Evolutionary conservation across 2,329 filamentous ascomycete genomes (phyloP).

Genomic region (Scytalidium lignicola): DNA sequence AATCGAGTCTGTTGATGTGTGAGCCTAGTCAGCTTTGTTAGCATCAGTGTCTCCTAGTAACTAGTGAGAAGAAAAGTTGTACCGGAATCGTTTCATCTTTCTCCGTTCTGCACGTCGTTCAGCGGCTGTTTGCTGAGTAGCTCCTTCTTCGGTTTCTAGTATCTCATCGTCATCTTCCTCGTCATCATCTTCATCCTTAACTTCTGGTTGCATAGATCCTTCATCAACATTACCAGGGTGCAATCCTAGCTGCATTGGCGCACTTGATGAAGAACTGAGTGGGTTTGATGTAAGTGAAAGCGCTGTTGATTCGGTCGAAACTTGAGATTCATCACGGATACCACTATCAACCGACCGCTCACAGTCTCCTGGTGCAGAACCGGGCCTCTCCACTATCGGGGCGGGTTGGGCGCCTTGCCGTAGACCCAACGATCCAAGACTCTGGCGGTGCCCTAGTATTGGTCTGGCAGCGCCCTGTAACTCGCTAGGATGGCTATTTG

Average conservation of each 20-base stretch:
- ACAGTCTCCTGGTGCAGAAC: constrained; percentile 25
- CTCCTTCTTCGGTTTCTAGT: constrained; percentile 42
- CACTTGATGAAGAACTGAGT: constrained; percentile 33
- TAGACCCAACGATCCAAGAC: constrained; percentile 16
- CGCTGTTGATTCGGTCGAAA: constrained; percentile 34
- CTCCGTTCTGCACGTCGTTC: constrained; percentile 52
- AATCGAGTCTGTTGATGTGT: constrained; percentile 97
- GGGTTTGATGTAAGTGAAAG: constrained; percentile 36
- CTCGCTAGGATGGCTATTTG: constrained; percentile 16
- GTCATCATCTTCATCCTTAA: constrained; percentile 28
- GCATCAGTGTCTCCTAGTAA: constrained; percentile 9
- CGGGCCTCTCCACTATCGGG: constrained; percentile 22
- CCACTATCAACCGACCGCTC: constrained; percentile 24
- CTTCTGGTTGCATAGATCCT: constrained; percentile 31
- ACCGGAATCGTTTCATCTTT: constrained; percentile 80
- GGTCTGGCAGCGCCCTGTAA: constrained; percentile 16
- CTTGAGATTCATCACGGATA: constrained; percentile 34
- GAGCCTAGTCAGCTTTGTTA: constrained; percentile 52
- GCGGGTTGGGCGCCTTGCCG: constrained; percentile 18
- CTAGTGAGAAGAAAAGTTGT: constrained; percentile 20
- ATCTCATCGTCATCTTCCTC: constrained; percentile 52
- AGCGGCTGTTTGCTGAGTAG: constrained; percentile 44
- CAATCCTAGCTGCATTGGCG: constrained; percentile 35
- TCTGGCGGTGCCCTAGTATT: constrained; percentile 26
- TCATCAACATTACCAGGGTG: constrained; percentile 36